These are phyloP conservation scores for Arachis monticola DNA, from an alignment of 331 rosid species.

Conservation along the genomic window DNA sequence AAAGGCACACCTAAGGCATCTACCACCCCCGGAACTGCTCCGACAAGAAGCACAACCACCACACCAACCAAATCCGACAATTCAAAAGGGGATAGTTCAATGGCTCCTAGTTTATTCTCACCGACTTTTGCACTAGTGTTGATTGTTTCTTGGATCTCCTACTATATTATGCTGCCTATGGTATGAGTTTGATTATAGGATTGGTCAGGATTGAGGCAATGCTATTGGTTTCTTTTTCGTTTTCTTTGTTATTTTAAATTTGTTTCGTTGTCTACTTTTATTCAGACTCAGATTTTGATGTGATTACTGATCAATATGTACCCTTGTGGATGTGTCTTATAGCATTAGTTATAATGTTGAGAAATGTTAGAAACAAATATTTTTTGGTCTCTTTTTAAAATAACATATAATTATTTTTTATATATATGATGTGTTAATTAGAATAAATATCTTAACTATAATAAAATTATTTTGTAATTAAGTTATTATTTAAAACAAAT, in stretches of 20 bases:
- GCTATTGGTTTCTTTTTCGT: conserved; percentile 36
- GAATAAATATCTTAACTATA: no score
- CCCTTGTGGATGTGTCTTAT: no score
- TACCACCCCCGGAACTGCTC: not conserved
- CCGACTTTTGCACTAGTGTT: conserved; percentile 29
- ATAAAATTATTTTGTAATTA: no score
- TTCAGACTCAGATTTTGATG: not conserved
- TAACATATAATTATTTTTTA: no score
- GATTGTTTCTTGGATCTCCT: conserved; percentile 38
- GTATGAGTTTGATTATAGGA: conserved; percentile 11
- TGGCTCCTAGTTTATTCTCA: conserved; percentile 31
- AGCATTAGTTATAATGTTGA: not conserved
- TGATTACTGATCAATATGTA: not conserved
- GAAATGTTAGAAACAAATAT: no score
- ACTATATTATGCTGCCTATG: conserved; percentile 27
- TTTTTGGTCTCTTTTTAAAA: no score
- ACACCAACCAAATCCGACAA: not conserved
- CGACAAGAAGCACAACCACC: conserved; percentile 41
- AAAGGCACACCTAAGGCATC: conserved; percentile 27
- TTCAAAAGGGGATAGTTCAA: conserved; percentile 15
- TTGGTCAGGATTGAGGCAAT: conserved; percentile 76
- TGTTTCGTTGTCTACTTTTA: not conserved
- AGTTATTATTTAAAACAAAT: no score
- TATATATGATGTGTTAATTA: no score
- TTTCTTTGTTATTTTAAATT: not conserved